Evolutionary conservation across 441 rosid species (phyloP).

Genomic region (Erodium trifolium): DNA sequence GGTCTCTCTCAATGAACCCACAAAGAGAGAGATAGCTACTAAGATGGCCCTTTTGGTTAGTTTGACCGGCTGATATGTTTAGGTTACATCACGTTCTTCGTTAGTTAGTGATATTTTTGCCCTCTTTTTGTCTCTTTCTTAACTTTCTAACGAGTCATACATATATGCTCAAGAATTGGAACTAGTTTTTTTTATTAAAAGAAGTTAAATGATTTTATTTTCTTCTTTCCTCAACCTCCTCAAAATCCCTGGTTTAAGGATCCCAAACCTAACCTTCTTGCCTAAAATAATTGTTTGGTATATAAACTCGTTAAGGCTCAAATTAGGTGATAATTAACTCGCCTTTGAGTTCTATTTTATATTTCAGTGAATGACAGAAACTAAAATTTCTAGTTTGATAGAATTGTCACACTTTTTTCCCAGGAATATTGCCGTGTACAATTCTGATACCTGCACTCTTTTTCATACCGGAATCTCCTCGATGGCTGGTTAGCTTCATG

Average conservation of each 20-base stretch:
- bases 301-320: neutral
- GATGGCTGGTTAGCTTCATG: conserved; percentile 55
- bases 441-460: conserved; percentile 62
- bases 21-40: too few relatives aligned
- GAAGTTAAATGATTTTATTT: neutral
- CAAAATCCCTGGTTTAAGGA: neutral
- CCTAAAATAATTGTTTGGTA: neutral
- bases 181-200: neutral
- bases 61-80: too few relatives aligned
- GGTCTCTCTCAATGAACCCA: too few relatives aligned
- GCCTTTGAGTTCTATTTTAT: too few relatives aligned
- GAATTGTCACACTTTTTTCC: conserved; percentile 8
- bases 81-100: too few relatives aligned
- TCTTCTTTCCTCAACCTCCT: neutral
- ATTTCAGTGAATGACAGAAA: neutral
- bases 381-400: neutral
- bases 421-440: conserved; percentile 52
- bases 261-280: neutral
- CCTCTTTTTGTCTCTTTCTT: too few relatives aligned
- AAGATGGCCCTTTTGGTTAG: too few relatives aligned
- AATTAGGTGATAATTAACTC: too few relatives aligned
- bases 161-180: neutral
- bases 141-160: too few relatives aligned
- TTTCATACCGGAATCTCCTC: conserved; percentile 74
- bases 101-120: too few relatives aligned